A percentile compares a stretch with the other conserved stretches of the same genome.
Evolutionary conservation across 257 asterid genomes (phyloP).

Genomic region (Solanum arcanum): DNA sequence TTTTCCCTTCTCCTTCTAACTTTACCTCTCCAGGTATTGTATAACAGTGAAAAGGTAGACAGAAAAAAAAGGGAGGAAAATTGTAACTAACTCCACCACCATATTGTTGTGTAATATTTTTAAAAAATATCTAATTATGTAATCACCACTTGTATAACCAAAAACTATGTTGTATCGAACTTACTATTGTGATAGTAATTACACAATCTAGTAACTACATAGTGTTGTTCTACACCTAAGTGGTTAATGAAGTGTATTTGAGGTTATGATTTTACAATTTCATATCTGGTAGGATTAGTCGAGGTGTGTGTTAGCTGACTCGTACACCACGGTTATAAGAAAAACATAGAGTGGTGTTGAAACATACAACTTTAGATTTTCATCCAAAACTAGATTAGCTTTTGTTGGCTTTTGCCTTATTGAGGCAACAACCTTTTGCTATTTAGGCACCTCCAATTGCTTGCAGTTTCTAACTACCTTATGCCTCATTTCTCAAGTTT

Average conservation of each 20-base stretch:
- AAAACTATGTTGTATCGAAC: not conserved
- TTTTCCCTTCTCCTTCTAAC: not conserved
- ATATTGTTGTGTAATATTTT: not conserved
- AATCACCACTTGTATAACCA: not conserved
- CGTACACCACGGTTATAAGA: not conserved
- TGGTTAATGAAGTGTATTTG: not conserved
- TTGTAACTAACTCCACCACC: not conserved
- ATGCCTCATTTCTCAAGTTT: constrained; percentile 71
- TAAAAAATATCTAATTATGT: not conserved
- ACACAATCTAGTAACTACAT: not conserved
- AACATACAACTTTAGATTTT: not conserved
- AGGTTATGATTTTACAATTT: not conserved
- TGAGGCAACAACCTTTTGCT: constrained; percentile 21
- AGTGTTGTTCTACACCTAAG: not conserved
- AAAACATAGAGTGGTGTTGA: not conserved
- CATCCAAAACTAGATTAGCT: constrained; percentile 11
- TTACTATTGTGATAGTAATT: not conserved
- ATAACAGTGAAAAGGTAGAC: constrained; percentile 28
- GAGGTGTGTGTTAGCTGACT: not conserved
- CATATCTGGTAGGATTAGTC: not conserved
- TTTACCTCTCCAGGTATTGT: constrained; percentile 23
- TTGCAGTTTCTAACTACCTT: constrained; percentile 49
- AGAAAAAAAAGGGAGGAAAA: constrained; percentile 9
- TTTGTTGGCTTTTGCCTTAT: constrained; percentile 19
- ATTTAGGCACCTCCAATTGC: constrained; percentile 53